Base-by-base conservation (phyloP, 192 early-diverging fungal genomes). In the Coemansia sp. region DNA sequence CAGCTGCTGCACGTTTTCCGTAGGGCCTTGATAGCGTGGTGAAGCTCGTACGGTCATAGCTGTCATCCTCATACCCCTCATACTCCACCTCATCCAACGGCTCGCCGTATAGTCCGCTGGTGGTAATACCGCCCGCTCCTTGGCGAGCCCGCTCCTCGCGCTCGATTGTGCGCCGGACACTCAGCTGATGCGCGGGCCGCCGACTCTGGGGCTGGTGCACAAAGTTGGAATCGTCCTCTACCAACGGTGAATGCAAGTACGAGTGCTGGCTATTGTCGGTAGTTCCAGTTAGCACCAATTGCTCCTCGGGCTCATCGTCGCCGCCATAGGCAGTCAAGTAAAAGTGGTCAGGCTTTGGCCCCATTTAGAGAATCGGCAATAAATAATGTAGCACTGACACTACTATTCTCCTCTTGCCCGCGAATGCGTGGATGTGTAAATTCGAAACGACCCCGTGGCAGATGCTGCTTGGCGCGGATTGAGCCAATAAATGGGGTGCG, bases 211-310 rank as follows among this genome's bases (percentile, higher is more conserved):
- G 36, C 67, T 61, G 44, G 63, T 73, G 74, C 61, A 76, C 79
- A 3, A 70, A 76, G 4, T 73, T 68, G 11, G 74, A 69, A 51
- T 73, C 79, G 70, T 81, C 79, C 36, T 72, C 79, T 29, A 76
- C 79, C 10, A 81, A 53, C 0, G 79, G 79, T 37, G 79, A 81
- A 64, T 81, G 51, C 67, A 81, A 50, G 65, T 81, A 81, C 65
- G 74, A 76, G 68, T 64, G 74, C 46, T 42, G 61, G 11, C 64
- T 59, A 46, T 66, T 60, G 64, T 73, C 74, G 9, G 64, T 62
- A 35, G 59, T 53, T 9, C 74, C 34, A 35, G 44, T 73, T 33
- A 42, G 48, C 10, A 63, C 73, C 48, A 76, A 54, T 70, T 73
- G 48, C 68, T 76, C 74, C 19, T 72, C 70, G 45, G 73, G 33